Conservation (phyloP, 108 stramenopile species). For the Skeletonema menzelii region DNA sequence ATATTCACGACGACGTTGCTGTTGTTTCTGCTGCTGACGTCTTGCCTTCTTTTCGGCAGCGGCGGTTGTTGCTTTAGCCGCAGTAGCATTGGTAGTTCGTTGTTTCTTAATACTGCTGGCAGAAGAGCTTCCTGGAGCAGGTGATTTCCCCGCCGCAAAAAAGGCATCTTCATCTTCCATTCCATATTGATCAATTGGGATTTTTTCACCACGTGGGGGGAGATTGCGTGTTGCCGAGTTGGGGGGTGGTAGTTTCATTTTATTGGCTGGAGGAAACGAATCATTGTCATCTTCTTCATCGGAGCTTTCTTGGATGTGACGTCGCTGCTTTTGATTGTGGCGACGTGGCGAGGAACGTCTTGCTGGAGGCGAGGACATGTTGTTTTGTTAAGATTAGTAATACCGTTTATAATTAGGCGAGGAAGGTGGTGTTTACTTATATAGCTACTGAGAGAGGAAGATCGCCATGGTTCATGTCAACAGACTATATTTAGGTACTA, state of each 20-base stretch:
- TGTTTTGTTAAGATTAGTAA: neutral
- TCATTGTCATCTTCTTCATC: neutral
- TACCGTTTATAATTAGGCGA: neutral
- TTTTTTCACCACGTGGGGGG: constrained; percentile 24
- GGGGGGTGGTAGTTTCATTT: neutral
- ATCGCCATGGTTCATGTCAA: no score
- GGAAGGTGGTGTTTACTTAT: no score
- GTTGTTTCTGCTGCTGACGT: constrained; percentile 1
- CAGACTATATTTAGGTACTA: no score
- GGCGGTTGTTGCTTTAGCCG: neutral
- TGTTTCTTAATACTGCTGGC: neutral
- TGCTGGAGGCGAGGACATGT: neutral
- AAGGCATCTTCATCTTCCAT: constrained; percentile 48
- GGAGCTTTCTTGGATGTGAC: neutral
- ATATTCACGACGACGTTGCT: constrained; percentile 1
- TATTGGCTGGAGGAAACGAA: neutral
- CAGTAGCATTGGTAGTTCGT: neutral
- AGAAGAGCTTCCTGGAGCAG: constrained; percentile 4
- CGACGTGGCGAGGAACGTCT: constrained; percentile 4
- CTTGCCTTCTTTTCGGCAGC: neutral
- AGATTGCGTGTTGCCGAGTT: constrained; percentile 19
- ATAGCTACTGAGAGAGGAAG: no score
- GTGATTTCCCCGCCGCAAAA: constrained; percentile 33
- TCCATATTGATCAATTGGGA: constrained; percentile 28
- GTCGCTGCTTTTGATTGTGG: neutral